These are phyloP conservation scores for Bidens hawaiensis DNA, from an alignment of 140 eudicot genomes.

Conservation along the genomic window DNA sequence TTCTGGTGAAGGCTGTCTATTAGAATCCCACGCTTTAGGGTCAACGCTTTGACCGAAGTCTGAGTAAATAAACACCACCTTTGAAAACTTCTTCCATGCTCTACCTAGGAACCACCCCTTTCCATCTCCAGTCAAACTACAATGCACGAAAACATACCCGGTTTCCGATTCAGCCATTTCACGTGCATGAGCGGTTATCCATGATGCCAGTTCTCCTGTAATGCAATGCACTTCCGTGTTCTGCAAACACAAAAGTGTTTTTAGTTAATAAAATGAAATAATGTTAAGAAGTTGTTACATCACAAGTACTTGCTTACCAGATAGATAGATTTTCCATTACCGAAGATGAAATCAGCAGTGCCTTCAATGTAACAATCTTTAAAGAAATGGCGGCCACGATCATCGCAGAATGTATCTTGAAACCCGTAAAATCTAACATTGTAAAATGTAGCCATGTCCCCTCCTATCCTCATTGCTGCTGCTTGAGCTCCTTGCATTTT, in stretches of 20 bases:
- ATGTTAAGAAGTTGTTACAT: background rate
- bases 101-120: slow-evolving; percentile 44
- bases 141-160: slow-evolving; percentile 51
- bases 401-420: slow-evolving; percentile 83
- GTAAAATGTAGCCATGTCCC: slow-evolving; percentile 57
- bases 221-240: slow-evolving; percentile 45
- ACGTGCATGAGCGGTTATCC: slow-evolving; percentile 57
- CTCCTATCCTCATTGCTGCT: slow-evolving; percentile 65
- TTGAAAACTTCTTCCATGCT: slow-evolving; percentile 47
- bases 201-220: slow-evolving; percentile 38
- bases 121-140: slow-evolving; percentile 50
- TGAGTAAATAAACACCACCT: slow-evolving; percentile 45
- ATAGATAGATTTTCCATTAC: slow-evolving; percentile 56
- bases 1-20: slow-evolving; percentile 15
- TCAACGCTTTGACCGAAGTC: slow-evolving; percentile 34
- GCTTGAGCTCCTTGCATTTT: slow-evolving; percentile 54
- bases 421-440: slow-evolving; percentile 54
- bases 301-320: slow-evolving; percentile 31
- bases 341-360: slow-evolving; percentile 76
- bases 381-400: slow-evolving; percentile 61
- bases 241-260: slow-evolving; percentile 23
- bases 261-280: background rate
- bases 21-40: slow-evolving; percentile 49
- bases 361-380: slow-evolving; percentile 86
- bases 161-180: slow-evolving; percentile 13